Base-by-base conservation (phyloP, 73 alveolate genomes). In the Effrenium voratum region DNA sequence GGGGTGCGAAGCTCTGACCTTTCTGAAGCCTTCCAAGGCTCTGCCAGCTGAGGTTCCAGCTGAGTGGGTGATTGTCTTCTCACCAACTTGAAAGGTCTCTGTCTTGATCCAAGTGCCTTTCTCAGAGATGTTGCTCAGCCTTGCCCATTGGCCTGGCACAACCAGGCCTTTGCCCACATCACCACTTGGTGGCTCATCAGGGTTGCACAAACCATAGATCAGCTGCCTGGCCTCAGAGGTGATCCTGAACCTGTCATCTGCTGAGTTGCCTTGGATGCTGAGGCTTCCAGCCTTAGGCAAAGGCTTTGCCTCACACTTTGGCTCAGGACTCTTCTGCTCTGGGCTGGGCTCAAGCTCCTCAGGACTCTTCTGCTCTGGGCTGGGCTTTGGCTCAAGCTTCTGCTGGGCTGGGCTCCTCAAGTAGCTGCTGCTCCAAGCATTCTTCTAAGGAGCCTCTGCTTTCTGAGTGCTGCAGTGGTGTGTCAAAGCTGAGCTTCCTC, bases 121-220 rank as follows among this genome's bases (percentile, higher is more conserved):
- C 15, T 34, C 88, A 2, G 88, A 77, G 66, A 77, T 77, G 66
- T 77, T 77, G 88, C 68, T 44, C 45, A 77, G 88, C 66, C 88
- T 43, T 22, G 88, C 88, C 88, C 88, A 77, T 44, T 77, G 60
- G 43, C 88, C 88, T 3, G 88, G 88, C 88, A 77, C 88, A 1
- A 77, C 88, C 43, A 77, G 88, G 22, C 88, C 88, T 24, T 45
- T 43, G 43, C 88, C 88, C 10, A 77, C 88, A 43, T 60, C 41
- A 40, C 88, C 88, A 1, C 22, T 6, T 1, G 44, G 12, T 8
- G 63, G 63, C 16, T 34, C 49, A 3, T 36, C 85, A 3, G 13
- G 26, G n/a, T 5, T 15, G n/a, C 3, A 5, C 34, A 72, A 46
- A 8, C 44, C 41, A 77, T 28, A 26, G 45, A 45, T 41, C 45